Conservation (phyloP, 2,329 filamentous ascomycete genomes). For the Colletotrichum costaricense region DNA sequence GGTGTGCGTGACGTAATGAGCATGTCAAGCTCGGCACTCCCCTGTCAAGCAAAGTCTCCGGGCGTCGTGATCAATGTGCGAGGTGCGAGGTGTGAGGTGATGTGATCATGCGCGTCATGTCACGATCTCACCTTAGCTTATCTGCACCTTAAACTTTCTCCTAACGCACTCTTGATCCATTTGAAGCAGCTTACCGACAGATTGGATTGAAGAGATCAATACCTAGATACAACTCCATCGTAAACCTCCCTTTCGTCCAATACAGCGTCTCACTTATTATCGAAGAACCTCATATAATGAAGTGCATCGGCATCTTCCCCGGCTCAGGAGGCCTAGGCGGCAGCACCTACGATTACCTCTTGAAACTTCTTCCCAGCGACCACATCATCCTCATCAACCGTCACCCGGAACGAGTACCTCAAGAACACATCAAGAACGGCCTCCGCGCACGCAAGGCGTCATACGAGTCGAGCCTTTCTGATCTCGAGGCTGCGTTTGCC, state of each 20-base stretch:
- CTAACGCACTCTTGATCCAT: background rate
- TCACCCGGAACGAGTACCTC: conserved; percentile 53
- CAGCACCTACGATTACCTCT: conserved; percentile 61
- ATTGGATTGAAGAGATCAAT: background rate
- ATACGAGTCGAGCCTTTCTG: conserved; percentile 57
- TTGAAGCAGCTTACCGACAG: background rate
- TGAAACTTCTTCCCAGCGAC: conserved; percentile 53
- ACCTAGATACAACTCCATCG: too few relatives aligned
- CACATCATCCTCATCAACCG: conserved; percentile 61
- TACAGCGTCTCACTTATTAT: too few relatives aligned
- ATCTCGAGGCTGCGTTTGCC: conserved; percentile 58
- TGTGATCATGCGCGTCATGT: conserved; percentile 24
- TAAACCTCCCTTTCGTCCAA: background rate
- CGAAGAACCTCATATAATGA: conserved; percentile 36
- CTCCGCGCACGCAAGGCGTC: conserved; percentile 62
- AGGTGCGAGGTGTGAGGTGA: conserved; percentile 9
- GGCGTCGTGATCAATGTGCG: background rate
- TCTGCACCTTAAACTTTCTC: background rate
- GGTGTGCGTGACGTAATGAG: conserved; percentile 26
- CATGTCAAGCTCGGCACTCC: conserved; percentile 19
- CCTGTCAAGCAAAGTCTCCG: conserved; percentile 15
- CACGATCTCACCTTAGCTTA: conserved; percentile 10
- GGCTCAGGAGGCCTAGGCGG: conserved; percentile 64
- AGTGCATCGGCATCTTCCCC: conserved; percentile 59
- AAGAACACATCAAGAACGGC: conserved; percentile 51